These are phyloP conservation scores for Magnolia sinica DNA, from an alignment of 164 flowering plant genomes.

Conservation along the genomic window DNA sequence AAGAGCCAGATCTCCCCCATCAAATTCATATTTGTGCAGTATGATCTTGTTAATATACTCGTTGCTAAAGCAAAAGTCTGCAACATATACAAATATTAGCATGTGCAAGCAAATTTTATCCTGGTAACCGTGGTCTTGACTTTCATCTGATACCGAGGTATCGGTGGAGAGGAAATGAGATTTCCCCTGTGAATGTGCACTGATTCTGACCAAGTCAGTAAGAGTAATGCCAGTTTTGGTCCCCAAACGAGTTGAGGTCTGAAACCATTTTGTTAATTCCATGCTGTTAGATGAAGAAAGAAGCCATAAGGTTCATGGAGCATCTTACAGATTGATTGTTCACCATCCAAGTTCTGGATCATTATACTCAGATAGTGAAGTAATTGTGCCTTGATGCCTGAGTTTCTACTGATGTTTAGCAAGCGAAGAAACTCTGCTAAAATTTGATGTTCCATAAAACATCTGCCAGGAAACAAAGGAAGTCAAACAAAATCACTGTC, in stretches of 20 bases:
- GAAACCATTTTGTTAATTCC: not conserved
- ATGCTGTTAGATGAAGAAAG: not conserved
- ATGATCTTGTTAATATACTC: constrained; percentile 58
- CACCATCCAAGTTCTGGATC: constrained; percentile 63
- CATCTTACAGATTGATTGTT: constrained; percentile 64
- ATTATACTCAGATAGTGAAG: constrained; percentile 68
- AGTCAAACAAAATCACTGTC: not conserved
- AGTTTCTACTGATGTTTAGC: constrained; percentile 42
- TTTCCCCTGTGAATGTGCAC: too few species aligned
- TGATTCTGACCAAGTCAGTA: not conserved
- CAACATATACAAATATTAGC: constrained; percentile 22
- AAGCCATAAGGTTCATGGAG: not conserved
- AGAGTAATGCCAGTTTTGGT: not conserved
- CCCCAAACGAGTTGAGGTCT: not conserved
- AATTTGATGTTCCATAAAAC: constrained; percentile 68
- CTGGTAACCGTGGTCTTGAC: not conserved
- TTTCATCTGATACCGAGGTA: not conserved
- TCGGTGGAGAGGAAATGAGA: too few species aligned
- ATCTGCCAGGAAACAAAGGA: constrained; percentile 33
- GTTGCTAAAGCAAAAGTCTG: constrained; percentile 75
- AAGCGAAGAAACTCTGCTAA: constrained; percentile 62
- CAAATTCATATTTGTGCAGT: constrained; percentile 43
- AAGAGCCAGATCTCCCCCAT: constrained; percentile 52
- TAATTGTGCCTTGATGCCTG: constrained; percentile 51
- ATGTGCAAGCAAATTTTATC: not conserved